A percentile compares a stretch with the other conserved stretches of the same genome.
Conservation (phyloP, 768 basidiomycete species). For the Amanita thiersii region DNA sequence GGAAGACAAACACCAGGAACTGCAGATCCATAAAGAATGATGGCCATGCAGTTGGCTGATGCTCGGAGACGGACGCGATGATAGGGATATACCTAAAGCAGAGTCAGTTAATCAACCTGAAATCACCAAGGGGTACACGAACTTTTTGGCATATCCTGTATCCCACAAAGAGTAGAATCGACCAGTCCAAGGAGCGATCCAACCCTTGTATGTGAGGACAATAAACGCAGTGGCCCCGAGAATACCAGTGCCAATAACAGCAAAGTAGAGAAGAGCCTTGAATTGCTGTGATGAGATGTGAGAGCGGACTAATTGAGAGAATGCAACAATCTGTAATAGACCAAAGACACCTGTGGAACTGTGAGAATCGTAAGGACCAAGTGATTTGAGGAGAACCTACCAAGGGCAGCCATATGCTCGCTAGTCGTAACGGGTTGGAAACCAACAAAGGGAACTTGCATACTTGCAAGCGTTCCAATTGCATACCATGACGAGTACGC, state of each 20-base stretch:
- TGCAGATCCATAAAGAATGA: constrained; percentile 99
- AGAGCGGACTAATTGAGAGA: constrained; percentile 80
- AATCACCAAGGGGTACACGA: constrained; percentile 15
- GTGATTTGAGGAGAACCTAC: constrained; percentile 29
- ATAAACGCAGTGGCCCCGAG: constrained; percentile 69
- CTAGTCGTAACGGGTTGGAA: constrained; percentile 97
- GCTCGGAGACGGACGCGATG: constrained; percentile 98
- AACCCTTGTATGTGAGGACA: constrained; percentile 83
- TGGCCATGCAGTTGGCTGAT: constrained; percentile 99
- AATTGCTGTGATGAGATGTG: constrained; percentile 92
- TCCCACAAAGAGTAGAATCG: constrained; percentile 99
- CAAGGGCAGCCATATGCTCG: constrained; percentile 98
- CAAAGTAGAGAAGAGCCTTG: constrained; percentile 65
- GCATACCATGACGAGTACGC: constrained; percentile 98
- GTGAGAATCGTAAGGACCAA: constrained; percentile 10
- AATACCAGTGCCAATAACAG: constrained; percentile 61
- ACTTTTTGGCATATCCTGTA: constrained; percentile 98
- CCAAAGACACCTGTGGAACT: constrained; percentile 76
- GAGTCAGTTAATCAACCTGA: constrained; percentile 9
- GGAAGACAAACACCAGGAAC: constrained; percentile 96
- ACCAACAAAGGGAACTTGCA: constrained; percentile 99
- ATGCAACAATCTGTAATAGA: constrained; percentile 91
- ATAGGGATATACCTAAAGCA: constrained; percentile 79
- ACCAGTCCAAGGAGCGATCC: constrained; percentile 99
- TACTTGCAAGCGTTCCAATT: constrained; percentile 92